These are phyloP conservation scores for Conoideocrella luteorostrata DNA, from an alignment of 2,329 filamentous ascomycete species.

Conservation along the genomic window DNA sequence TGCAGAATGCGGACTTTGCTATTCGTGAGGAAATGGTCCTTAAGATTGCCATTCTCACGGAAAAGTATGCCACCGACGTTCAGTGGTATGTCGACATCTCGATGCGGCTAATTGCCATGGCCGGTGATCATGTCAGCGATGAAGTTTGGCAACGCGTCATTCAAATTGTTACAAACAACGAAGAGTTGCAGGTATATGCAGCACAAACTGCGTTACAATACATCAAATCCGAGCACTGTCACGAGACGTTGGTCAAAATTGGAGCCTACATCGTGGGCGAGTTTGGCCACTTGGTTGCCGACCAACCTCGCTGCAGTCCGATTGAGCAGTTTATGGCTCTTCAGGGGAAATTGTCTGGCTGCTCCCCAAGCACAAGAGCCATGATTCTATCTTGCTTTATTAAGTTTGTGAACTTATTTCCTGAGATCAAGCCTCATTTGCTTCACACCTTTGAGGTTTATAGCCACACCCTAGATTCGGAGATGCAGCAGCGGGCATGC, in stretches of 20 bases:
- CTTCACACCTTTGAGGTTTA: slow-evolving; percentile 86
- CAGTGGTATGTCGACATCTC: slow-evolving; percentile 99
- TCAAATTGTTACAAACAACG: slow-evolving; percentile 98
- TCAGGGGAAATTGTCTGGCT: slow-evolving; percentile 81
- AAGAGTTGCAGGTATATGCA: slow-evolving; percentile 94
- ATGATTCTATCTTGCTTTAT: slow-evolving; percentile 94
- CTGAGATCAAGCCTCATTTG: slow-evolving; percentile 94
- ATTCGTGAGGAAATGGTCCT: slow-evolving; percentile 99
- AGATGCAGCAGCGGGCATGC: slow-evolving; percentile 92
- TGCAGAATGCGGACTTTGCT: slow-evolving; percentile 94
- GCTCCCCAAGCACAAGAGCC: slow-evolving; percentile 81
- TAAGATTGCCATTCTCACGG: slow-evolving; percentile 96
- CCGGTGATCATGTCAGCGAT: slow-evolving; percentile 96
- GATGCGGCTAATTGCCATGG: slow-evolving; percentile 87
- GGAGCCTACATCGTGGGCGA: slow-evolving; percentile 93
- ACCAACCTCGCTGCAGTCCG: slow-evolving; percentile 84
- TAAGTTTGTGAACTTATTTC: slow-evolving; percentile 97
- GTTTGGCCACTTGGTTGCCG: slow-evolving; percentile 93
- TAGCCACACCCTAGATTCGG: slow-evolving; percentile 89
- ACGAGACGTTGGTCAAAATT: slow-evolving; percentile 97
- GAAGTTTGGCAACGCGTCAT: slow-evolving; percentile 99
- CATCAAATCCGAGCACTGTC: slow-evolving; percentile 85
- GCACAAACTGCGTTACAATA: slow-evolving; percentile 90
- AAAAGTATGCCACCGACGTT: slow-evolving; percentile 96
- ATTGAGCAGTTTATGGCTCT: slow-evolving; percentile 96